Base-by-base conservation (phyloP, 768 basidiomycete species). In the Hebeloma cylindrosporum region DNA sequence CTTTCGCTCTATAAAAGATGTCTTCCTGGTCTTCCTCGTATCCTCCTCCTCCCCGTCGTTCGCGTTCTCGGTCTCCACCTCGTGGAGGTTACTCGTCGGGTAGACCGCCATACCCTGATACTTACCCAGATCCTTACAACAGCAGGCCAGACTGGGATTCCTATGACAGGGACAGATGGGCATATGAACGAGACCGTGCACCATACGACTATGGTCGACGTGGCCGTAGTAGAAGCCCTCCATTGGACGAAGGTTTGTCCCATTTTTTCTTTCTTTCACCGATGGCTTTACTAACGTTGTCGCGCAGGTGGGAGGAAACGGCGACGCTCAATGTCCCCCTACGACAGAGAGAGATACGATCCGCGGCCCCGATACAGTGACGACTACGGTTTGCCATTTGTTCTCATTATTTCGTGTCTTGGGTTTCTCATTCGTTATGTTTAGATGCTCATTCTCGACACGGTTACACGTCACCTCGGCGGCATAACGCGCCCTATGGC, bases 61-160 rank as follows among this genome's bases (percentile, higher is more conserved):
- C 89, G 60, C 87, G 86, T 60, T 92, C 89, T 57, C 85, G 88
- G 48, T 90, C 88, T 51, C 88, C 85, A 27, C 79, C 79, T 36
- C 80, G 84, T 41, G 72, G 75, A 44, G 59, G 72, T 8, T 81
- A 79, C 54, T 70, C 78, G 40, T 60, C 77, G 36, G 44, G 58
- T 31, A 73, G 82, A 57, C 71, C 75, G 7, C 67, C 80, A 18
- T 77, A 79, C 62, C 70, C 75, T 47, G 85, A 86, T 48, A 53
- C 73, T 43, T 82, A 80, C 54, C 75, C 78, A 42, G 83, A 87
- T 54, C 66, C 72, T 29, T 79, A 81, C 65, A n/a, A n/a, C n/a
- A n/a, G n/a, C n/a, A 78, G 85, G 47, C 68, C 72, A 11, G 77
- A 81, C 53, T 88, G 82, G 81, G 87, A 88, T 50, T 53, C 66